Evolutionary conservation across 148 eudicot genomes (phyloP).

Genomic region (Chenopodium suecicum): DNA sequence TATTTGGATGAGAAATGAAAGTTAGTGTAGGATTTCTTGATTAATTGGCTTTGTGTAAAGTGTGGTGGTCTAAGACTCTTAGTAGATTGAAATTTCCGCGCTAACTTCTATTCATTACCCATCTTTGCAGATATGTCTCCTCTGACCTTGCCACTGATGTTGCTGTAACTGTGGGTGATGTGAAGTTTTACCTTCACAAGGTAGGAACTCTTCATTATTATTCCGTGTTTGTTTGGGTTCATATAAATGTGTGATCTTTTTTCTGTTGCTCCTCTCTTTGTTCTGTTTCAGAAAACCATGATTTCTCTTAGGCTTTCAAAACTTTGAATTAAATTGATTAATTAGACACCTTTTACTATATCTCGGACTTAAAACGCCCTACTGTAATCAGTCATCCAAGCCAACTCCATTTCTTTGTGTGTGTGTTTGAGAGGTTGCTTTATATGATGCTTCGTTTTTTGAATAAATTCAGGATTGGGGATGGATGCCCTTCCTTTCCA

Average conservation of each 20-base stretch:
- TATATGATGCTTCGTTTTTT: not conserved
- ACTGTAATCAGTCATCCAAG: not conserved
- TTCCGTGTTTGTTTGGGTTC: too few relatives aligned
- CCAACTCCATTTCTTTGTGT: too few relatives aligned
- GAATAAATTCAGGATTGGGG: not conserved
- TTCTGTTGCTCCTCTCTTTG: not conserved
- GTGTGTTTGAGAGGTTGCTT: not conserved
- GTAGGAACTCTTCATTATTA: constrained; percentile 27
- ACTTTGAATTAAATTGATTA: not conserved
- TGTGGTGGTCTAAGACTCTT: not conserved
- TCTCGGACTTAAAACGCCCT: not conserved
- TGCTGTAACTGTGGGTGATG: constrained; percentile 48
- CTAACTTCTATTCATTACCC: constrained; percentile 9
- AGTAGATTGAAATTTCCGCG: not conserved
- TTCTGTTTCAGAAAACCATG: not conserved
- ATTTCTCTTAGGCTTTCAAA: not conserved
- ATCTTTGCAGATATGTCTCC: constrained; percentile 53
- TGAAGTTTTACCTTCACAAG: constrained; percentile 72
- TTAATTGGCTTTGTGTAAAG: not conserved
- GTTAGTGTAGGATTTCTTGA: not conserved
- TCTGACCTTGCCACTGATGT: constrained; percentile 76
- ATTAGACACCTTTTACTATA: not conserved
- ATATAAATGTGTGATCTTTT: not conserved
- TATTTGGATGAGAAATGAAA: not conserved
- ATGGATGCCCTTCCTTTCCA: not conserved